These are phyloP conservation scores for Phytopythium aichiense DNA, from an alignment of 352 stramenopile species.

Conservation along the genomic window DNA sequence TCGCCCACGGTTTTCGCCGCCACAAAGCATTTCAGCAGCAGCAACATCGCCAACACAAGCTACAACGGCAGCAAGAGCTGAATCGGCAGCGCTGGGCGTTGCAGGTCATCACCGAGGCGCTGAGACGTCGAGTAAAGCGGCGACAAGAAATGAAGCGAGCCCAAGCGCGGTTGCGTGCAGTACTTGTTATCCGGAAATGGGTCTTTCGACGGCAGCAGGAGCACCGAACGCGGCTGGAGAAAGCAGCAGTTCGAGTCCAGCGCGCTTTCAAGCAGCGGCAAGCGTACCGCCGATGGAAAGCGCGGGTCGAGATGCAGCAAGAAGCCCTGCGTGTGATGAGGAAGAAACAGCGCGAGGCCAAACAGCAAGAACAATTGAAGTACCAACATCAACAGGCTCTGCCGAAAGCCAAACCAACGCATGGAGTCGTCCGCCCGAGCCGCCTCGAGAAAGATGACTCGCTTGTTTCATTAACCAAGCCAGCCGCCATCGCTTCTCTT, in stretches of 20 bases:
- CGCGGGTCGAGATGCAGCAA: constrained; percentile 7
- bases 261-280: neutral
- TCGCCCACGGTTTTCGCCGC: constrained; percentile 25
- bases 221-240: neutral
- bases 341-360: constrained; percentile 7
- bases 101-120: constrained; percentile 1
- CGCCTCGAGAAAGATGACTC: constrained; percentile 4
- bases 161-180: neutral
- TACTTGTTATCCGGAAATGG: constrained; percentile 3
- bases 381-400: neutral
- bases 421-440: constrained; percentile 1
- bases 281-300: constrained; percentile 4
- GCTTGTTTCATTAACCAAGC: neutral
- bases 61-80: neutral
- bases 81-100: neutral
- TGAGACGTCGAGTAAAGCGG: neutral
- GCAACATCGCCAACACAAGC: neutral
- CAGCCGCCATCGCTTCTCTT: neutral
- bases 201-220: constrained; percentile 6
- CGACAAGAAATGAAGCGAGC: neutral
- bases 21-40: constrained; percentile 5
- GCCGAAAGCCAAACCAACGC: constrained; percentile 1
- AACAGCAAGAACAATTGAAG: constrained; percentile 1
- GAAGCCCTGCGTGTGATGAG: constrained; percentile 2
- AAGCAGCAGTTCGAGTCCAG: neutral